Evolutionary conservation across 257 asterid species (phyloP), one percentile per base, ranked within the genome.

Genomic region (Galeopsis tetrahit): DNA sequence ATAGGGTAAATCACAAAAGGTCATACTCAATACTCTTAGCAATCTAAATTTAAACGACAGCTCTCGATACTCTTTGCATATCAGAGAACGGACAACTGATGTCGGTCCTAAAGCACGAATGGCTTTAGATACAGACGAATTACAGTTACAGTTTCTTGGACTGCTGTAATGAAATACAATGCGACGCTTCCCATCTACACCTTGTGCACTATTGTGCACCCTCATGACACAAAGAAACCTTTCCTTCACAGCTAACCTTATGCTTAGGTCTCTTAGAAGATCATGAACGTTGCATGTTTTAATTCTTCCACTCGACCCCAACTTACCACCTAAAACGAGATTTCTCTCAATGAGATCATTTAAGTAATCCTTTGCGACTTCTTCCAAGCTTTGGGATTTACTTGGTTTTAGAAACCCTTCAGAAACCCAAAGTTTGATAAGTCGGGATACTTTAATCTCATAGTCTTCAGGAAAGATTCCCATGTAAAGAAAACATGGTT

Each of bases 51-150:
- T 38, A 15, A 21, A 15, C 3, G 35, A 38, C n/a, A 38, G 51
- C 34, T 7, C 34, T 38, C 10, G 51, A 7, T 7, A 5, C 60
- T 31, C 34, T 36, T 62, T 9, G 48, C 51, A 62, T 38, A 6
- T 62, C 11, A 62, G 51, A 62, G 68, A 62, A 14, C 68, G 68
- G 36, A n/a, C 66, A 38, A 62, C 33, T 38, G 51, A 8, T 62
- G 67, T 38, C n/a, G 51, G 15, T 38, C 51, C 40, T 17, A 38
- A 4, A 14, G 68, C 68, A 62, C 2, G 34, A 38, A 36, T 34
- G 34, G 39, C 5, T 36, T 2, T 32, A 35, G 49, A 36, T 6
- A 14, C 5, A 61, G 3, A 44, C 14, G 0, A 9, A 0, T 21
- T 21, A 21, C 28, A 21, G 28, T 21, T 21, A 10, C 51, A 10